A percentile compares a stretch with the other conserved stretches of the same genome.
phyloP scores from a whole-genome alignment of 805 yeast species.

The Monosporozyma servazzii region DNA sequence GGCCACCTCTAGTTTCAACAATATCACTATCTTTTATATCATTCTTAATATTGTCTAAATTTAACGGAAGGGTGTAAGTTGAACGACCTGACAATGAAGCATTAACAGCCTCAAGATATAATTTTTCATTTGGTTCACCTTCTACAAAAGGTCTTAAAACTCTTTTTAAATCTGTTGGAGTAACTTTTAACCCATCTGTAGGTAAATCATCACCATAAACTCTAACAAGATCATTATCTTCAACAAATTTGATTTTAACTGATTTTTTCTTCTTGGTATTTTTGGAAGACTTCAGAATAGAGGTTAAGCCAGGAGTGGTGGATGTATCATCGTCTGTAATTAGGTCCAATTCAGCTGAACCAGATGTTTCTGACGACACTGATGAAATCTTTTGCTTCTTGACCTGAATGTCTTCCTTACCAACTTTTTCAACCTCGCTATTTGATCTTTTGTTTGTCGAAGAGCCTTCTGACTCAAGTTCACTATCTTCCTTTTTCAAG shows the following conservation, averaged over 20 bases:
- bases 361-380: neutral
- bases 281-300: conserved; percentile 17
- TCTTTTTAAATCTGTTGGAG: conserved; percentile 25
- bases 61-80: conserved; percentile 6
- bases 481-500: conserved; percentile 22
- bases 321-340: neutral
- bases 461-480: neutral
- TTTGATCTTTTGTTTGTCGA: conserved; percentile 1
- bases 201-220: conserved; percentile 30
- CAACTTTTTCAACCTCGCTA: neutral
- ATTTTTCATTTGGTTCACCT: conserved; percentile 28
- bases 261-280: neutral
- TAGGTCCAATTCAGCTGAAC: neutral
- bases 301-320: conserved; percentile 5
- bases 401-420: neutral
- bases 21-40: conserved; percentile 19
- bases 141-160: conserved; percentile 27
- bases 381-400: neutral
- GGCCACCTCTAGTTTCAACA: conserved; percentile 23
- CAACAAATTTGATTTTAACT: conserved; percentile 18
- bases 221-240: conserved; percentile 20
- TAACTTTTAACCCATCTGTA: conserved; percentile 19
- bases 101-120: conserved; percentile 12
- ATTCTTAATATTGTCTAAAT: conserved; percentile 2
- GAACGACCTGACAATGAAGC: conserved; percentile 6